Evolutionary conservation across 1,284 basidiomycete species (phyloP).

Genomic region (Thelephora terrestris): DNA sequence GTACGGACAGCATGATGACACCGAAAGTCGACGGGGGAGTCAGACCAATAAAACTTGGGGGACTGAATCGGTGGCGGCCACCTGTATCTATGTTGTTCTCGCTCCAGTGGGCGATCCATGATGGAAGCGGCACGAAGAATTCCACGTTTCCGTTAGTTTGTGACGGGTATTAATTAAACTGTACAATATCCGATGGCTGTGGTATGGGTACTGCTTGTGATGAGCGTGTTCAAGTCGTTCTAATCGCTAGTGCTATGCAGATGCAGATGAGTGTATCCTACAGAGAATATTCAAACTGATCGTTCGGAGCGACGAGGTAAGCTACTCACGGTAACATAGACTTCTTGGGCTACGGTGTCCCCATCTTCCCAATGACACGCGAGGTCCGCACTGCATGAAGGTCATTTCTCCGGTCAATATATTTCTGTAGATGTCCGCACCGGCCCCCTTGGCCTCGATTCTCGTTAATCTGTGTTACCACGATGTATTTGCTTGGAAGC

Average conservation of each 20-base stretch:
- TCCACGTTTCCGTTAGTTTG: too few relatives aligned
- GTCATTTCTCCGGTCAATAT: conserved; percentile 1
- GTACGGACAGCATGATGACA: too few relatives aligned
- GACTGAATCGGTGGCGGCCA: too few relatives aligned
- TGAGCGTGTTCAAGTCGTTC: conserved; percentile 30
- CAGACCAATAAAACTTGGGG: too few relatives aligned
- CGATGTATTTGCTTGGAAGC: conserved; percentile 63
- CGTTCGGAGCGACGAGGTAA: conserved; percentile 9
- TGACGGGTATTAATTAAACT: too few relatives aligned
- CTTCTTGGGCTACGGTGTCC: conserved; percentile 58
- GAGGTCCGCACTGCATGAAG: conserved; percentile 39
- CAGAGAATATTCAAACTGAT: conserved; percentile 9
- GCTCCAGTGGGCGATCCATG: too few relatives aligned
- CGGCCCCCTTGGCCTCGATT: conserved; percentile 73
- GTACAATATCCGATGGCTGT: too few relatives aligned
- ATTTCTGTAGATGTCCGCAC: conserved; percentile 29
- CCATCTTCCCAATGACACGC: conserved; percentile 69
- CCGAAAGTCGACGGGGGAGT: too few relatives aligned
- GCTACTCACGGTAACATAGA: conserved; percentile 52
- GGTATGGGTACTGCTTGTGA: too few relatives aligned
- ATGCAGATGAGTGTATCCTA: conserved; percentile 69
- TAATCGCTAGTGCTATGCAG: conserved; percentile 64
- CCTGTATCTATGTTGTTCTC: too few relatives aligned
- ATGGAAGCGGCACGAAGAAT: too few relatives aligned
- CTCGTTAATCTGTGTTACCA: conserved; percentile 72